Base-by-base conservation (phyloP, 1,284 basidiomycete genomes). In the Omphalotus olearius region DNA sequence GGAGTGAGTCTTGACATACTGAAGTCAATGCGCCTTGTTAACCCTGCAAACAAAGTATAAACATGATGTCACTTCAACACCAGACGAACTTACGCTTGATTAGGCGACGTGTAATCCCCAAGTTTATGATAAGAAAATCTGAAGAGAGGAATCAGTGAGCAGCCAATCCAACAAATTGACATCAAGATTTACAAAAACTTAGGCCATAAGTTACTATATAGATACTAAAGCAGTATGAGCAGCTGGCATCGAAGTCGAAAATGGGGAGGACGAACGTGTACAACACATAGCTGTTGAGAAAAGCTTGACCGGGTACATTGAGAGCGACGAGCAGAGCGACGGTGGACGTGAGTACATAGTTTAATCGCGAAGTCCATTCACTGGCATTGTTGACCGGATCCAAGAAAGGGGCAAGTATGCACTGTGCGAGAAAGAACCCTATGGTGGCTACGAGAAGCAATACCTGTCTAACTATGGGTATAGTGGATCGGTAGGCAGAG, bases 361-460 rank as follows among this genome's bases (percentile, higher is more conserved):
- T 87, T 40, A 84, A 66, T 51, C 86, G 68, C 45, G 84, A 87
- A 7, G 77, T 76, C 81, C 85, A 85, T 74, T 91, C 87, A 62
- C 81, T 85, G 2, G 86, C 83, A 63, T 92, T 92, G 66, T 80
- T 80, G 52, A 87, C 78, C 26, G 83, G 82, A 62, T 91, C 81
- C 54, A 84, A 64, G 63, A 89, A 91, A 0, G 88, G 87, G 1
- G 75, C 74, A 49, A 80, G 70, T 41, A 78, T 58, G 57, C 83
- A 82, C 59, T 90, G 86, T 4, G 78, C 58, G 16, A 76, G 55
- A 58, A 90, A 85, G 62, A 87, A 86, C 10, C 73, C 66, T 10
- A 79, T 59, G 60, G 83, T 84, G 26, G 81, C 74, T 13, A 73
- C 59, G 16, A 90, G 69, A 16, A 91, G 73, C n/a, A 86, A 63